Conservation (phyloP, 768 basidiomycete species). For the Lyophyllum decastes region DNA sequence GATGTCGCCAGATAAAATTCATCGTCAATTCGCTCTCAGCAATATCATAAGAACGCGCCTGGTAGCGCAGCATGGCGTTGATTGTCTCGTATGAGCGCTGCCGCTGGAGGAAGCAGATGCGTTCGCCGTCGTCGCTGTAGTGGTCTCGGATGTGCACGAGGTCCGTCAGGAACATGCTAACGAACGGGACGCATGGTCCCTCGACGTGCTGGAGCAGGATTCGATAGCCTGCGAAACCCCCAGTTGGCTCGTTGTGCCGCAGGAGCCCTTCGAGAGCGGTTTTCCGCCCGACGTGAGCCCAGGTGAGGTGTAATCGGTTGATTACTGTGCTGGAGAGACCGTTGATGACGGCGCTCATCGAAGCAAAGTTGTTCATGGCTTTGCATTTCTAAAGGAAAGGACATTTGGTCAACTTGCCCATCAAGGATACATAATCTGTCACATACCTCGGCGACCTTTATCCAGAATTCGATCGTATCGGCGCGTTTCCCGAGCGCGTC, state of each 20-base stretch:
- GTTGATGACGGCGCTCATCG: constrained; percentile 66
- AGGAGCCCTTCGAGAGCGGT: constrained; percentile 51
- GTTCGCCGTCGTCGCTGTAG: constrained; percentile 39
- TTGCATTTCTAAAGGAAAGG: constrained; percentile 56
- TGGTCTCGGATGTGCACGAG: constrained; percentile 57
- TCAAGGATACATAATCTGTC: not conserved
- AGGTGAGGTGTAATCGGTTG: constrained; percentile 58
- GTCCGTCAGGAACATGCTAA: constrained; percentile 63
- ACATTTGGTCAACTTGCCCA: not conserved
- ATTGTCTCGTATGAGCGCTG: constrained; percentile 60
- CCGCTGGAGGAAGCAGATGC: constrained; percentile 55
- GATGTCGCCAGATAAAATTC: constrained; percentile 47
- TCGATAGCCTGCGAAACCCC: constrained; percentile 60
- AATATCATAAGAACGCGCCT: constrained; percentile 51
- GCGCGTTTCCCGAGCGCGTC: constrained; percentile 55
- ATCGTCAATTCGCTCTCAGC: constrained; percentile 45
- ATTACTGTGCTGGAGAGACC: constrained; percentile 64
- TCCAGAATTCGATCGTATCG: constrained; percentile 70
- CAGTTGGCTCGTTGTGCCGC: constrained; percentile 59
- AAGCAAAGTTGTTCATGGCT: constrained; percentile 62
- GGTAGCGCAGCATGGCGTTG: constrained; percentile 56
- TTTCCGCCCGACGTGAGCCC: constrained; percentile 62
- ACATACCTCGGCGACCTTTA: constrained; percentile 72
- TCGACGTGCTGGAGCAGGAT: constrained; percentile 45
- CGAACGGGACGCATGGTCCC: constrained; percentile 68